Conservation (phyloP, 139 green algal species). For the Coelastrella sp. region DNA sequence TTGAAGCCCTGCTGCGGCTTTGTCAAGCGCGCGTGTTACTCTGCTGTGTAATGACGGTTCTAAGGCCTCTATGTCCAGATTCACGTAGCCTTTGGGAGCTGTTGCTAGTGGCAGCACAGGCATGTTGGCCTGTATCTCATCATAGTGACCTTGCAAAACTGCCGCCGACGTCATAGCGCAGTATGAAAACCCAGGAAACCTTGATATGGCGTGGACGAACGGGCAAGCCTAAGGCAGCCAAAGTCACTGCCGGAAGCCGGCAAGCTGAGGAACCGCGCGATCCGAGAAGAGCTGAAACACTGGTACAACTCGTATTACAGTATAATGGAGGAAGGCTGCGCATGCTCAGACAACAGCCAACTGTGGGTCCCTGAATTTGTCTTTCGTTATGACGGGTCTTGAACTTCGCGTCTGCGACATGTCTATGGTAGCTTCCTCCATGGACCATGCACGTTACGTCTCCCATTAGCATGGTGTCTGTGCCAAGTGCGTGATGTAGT, state of each 20-base stretch:
- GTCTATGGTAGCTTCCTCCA: no score
- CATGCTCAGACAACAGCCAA: neutral
- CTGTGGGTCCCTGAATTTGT: neutral
- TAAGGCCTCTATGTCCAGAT: neutral
- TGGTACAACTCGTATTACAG: no score
- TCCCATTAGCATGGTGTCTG: no score
- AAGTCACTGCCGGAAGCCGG: neutral
- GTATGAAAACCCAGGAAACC: neutral
- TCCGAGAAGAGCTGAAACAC: no score
- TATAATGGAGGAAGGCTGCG: no score
- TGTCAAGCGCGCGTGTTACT: neutral
- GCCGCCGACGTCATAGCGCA: slow-evolving; percentile 25
- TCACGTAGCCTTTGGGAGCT: neutral
- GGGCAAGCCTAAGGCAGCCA: no score
- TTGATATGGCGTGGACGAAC: neutral
- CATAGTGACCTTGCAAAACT: slow-evolving; percentile 7
- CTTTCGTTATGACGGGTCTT: neutral
- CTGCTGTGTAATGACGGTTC: neutral
- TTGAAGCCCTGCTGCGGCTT: slow-evolving; percentile 29
- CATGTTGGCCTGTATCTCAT: slow-evolving; percentile 13
- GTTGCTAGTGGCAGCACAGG: slow-evolving; percentile 4
- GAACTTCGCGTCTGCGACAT: neutral
- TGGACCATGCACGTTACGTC: no score
- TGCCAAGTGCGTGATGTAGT: no score
- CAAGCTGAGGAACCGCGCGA: neutral